Percentiles rank a stretch among this genome's conserved stretches.
Conservation (phyloP, 2,329 filamentous ascomycete species). For the Sporothrix variecibatus region DNA sequence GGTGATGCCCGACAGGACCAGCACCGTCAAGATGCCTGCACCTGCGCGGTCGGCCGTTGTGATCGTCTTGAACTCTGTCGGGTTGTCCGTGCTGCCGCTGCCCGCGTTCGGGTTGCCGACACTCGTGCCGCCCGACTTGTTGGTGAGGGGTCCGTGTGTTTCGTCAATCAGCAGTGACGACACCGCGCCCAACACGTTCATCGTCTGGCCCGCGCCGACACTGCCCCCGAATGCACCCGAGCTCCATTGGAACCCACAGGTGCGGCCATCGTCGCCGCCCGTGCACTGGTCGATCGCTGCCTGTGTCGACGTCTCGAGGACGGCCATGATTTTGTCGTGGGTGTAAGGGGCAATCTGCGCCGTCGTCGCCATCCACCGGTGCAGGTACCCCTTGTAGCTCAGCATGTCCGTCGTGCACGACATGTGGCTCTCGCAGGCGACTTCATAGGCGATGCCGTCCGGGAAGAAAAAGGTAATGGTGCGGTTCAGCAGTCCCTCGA, state of each 20-base stretch:
- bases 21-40: slow-evolving; percentile 64
- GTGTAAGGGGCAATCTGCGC: slow-evolving; percentile 54
- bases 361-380: slow-evolving; percentile 54
- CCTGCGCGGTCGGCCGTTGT: slow-evolving; percentile 67
- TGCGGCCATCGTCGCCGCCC: slow-evolving; percentile 44
- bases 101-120: slow-evolving; percentile 50
- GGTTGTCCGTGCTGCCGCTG: slow-evolving; percentile 37
- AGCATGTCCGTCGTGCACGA: slow-evolving; percentile 61
- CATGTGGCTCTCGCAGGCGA: slow-evolving; percentile 54
- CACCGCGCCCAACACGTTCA: slow-evolving; percentile 56
- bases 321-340: slow-evolving; percentile 45
- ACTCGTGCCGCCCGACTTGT: slow-evolving; percentile 53
- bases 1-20: slow-evolving; percentile 48
- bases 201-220: slow-evolving; percentile 56
- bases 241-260: slow-evolving; percentile 59
- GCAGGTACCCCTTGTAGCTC: slow-evolving; percentile 59
- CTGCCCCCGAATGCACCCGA: slow-evolving; percentile 50
- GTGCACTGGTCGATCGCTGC: slow-evolving; percentile 54
- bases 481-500: slow-evolving; percentile 49
- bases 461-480: slow-evolving; percentile 51
- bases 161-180: slow-evolving; percentile 46
- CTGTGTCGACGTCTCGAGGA: slow-evolving; percentile 49
- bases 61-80: slow-evolving; percentile 40
- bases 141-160: slow-evolving; percentile 41
- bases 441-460: slow-evolving; percentile 52